Base-by-base conservation (phyloP, 768 basidiomycete genomes). In the Phaeolepiota aurea region DNA sequence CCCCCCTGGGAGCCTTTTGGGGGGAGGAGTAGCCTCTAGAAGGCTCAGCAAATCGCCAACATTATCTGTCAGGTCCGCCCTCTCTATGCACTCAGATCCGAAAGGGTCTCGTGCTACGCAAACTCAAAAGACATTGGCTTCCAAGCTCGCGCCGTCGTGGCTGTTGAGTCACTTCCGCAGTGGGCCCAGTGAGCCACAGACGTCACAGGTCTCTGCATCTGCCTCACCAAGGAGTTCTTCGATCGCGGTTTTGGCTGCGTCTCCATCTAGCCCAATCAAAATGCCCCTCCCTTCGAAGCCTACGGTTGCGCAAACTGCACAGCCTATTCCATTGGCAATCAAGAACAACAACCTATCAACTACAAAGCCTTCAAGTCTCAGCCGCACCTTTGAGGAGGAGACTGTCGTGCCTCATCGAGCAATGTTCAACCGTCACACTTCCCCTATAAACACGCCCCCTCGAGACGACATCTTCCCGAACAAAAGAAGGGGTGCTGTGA, bases 141-240 rank as follows among this genome's bases (percentile, higher is more conserved):
- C 83, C 2, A 84, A 78, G 51, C 67, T 86, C 30, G 66, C 84
- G 1, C 75, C 85, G 1, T 70, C 81, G n/a, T 88, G 87, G 87
- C 58, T 88, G 9, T 82, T 87, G 57, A 84, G 79, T 51, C 74
- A 80, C 3, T 88, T 89, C 57, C 67, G 83, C 22, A 77, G 72
- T 43, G 72, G 66, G 1, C 66, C 72, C 4, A 76, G 72, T 47
- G 80, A 85, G 54, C 71, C 82, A 1, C 77, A 82, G 47, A 78
- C 77, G 1, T 71, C 72, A 2, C 60, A 72, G 11, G 64, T 76
- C 3, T 74, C 74, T 20, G 77, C 69, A 2, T 70, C 74, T 3
- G 69, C 71, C 3, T 66, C 64, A 1, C 56, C 69, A 4, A 28
- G 40, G 10, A 48, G 55, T 45, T 50, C 47, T 12, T 42, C 57